Evolutionary conservation across 495 filamentous ascomycete species (phyloP).

Genomic region (Letharia lupina): DNA sequence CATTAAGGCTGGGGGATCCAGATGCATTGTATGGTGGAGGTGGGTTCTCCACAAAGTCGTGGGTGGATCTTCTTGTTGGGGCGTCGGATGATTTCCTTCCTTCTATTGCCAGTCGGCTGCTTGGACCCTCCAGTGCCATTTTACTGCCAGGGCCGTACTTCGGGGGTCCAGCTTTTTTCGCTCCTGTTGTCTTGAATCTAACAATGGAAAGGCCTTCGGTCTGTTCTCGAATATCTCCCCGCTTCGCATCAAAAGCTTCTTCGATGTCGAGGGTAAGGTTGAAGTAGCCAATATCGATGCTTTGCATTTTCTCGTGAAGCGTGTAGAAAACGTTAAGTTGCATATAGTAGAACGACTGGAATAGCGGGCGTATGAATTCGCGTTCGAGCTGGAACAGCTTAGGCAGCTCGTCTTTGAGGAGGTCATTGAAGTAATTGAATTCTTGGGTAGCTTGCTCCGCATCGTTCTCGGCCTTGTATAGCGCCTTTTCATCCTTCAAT

Average conservation of each 20-base stretch:
- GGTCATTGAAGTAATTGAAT: conserved; percentile 92
- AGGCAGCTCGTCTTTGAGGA: conserved; percentile 91
- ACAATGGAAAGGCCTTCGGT: conserved; percentile 72
- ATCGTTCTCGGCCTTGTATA: conserved; percentile 92
- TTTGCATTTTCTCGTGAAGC: conserved; percentile 94
- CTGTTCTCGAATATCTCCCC: conserved; percentile 74
- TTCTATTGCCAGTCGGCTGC: conserved; percentile 30
- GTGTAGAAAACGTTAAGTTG: conserved; percentile 99
- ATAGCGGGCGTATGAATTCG: conserved; percentile 93
- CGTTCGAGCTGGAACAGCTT: conserved; percentile 87
- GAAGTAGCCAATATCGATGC: conserved; percentile 94
- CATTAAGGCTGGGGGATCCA: conserved; percentile 26
- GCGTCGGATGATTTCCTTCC: conserved; percentile 24
- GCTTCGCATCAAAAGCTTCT: conserved; percentile 79
- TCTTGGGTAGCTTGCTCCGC: conserved; percentile 89
- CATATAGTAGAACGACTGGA: conserved; percentile 99
- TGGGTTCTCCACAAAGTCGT: conserved; percentile 50
- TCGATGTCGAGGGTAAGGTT: conserved; percentile 83
- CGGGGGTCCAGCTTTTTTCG: conserved; percentile 40
- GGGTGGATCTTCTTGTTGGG: conserved; percentile 32
- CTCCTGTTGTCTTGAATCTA: conserved; percentile 79
- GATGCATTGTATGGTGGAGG: conserved; percentile 60
- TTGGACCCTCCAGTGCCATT: conserved; percentile 33
- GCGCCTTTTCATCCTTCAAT: conserved; percentile 92
- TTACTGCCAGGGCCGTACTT: conserved; percentile 45